Base-by-base conservation (phyloP, 2,329 filamentous ascomycete genomes). In the Talaromyces amestolkiae region DNA sequence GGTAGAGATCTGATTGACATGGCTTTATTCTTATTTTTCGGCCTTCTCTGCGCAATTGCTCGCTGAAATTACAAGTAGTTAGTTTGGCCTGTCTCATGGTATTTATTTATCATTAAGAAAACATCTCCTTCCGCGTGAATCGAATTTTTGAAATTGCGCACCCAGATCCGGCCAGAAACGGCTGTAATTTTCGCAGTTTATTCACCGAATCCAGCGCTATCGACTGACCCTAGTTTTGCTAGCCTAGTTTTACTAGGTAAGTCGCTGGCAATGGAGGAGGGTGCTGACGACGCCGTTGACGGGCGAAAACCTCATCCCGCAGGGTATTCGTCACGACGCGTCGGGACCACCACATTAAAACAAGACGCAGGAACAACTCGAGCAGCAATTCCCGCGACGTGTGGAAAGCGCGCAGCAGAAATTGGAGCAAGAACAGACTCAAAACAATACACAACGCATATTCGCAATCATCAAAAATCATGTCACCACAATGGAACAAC, bases 81-180 rank as follows among this genome's bases (percentile, higher is more conserved):
- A n/a, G n/a, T n/a, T n/a, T n/a, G n/a, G n/a, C n/a, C n/a, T n/a
- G n/a, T n/a, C n/a, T n/a, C n/a, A n/a, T n/a, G n/a, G n/a, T n/a
- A n/a, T n/a, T n/a, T n/a, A n/a, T n/a, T n/a, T n/a, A n/a, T n/a
- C n/a, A n/a, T n/a, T n/a, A n/a, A n/a, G n/a, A 27, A 45, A 59
- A 45, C 58, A 59, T 59, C 58, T 59, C 58, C 19, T 0, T 45
- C 58, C 39, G 58, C 58, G 58, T 5, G 39, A 61, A 49, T 61
- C 58, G 9, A 61, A 61, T 61, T 47, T 61, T 49, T 61, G 58
- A 61, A 61, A 61, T 61, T 49, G 41, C 58, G 17, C 41, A 24
- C 39, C 58, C 31, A 61, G 27, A 60, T 60, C 41, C 13, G 24
- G 58, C 15, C 13, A 9, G 24, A 47, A 47, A 31, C 39, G 22